Base-by-base conservation (phyloP, 2,329 filamentous ascomycete species). In the Aspergillus luchuensis region DNA sequence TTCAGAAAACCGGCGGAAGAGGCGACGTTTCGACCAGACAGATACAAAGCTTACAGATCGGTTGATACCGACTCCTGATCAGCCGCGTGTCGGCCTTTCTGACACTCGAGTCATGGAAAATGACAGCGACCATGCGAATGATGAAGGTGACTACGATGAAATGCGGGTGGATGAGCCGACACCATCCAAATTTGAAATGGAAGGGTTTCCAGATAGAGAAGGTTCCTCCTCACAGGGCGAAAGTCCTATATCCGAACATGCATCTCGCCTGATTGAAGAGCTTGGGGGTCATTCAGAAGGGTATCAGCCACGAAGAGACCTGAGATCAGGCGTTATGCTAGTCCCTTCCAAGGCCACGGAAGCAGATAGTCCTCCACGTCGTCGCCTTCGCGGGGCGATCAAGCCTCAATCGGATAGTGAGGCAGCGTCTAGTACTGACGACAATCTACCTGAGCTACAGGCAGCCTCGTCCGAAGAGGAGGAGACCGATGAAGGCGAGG, bases 1-100 rank as follows among this genome's bases (percentile, higher is more conserved):
- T 49, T 61, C 60, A 21, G 64, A 67, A 47, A 72, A 73, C 59
- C 68, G 66, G 28, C 68, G 60, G 19, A 78, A 78, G 61, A 67
- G 70, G 56, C 68, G 71, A 19, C 69, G 70, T n/a, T 23, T 71
- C 55, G 61, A 61, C n/a, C 55, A 45, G 28, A 3, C 38, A 8
- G 21, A 23, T n/a, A 11, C 23, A 25, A 6, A 17, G 52, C 36
- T 8, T 4, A 8, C 23, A 28, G 11, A 13, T 15, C 11, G 33
- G 33, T 33, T 41, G 19, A n/a, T 23, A 15, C 10, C 8, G 23
- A 8, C 11, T 50, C 23, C 17, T 61, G 25, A 51, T 48, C 7
- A 57, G 57, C 21, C 8, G 21, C 49, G 15, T n/a, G 30, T n/a
- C 25, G 41, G 50, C 23, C 8, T 36, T 8, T 11, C 0, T 36